Base-by-base conservation (phyloP, 176 grass and related monocot genomes). In the Oryza coarctata region DNA sequence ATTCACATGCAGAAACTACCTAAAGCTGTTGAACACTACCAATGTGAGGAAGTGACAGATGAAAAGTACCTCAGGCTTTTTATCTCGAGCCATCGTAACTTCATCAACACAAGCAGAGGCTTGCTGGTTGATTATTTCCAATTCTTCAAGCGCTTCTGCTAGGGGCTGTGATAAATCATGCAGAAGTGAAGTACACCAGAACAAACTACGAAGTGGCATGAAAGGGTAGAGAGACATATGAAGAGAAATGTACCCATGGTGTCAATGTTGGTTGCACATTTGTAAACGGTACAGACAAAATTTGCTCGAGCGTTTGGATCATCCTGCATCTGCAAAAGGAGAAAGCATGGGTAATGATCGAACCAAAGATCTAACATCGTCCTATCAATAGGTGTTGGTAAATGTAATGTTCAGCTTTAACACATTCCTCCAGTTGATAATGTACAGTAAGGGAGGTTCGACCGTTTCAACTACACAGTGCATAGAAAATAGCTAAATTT, bases 81-180 rank as follows among this genome's bases (percentile, higher is more conserved):
- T 74, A 20, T 90, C 84, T 66, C 92, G 84, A 82, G 88, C 88
- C 32, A 86, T 84, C n/a, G 90, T 93, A n/a, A 94, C 92, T 84
- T 98, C 92, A 62, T 88, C 88, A 81, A 98, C 95, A 86, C 82
- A 93, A 74, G 88, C 79, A 86, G 88, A 91, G 58, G 94, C 88
- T 81, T 93, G 86, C 39, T 78, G 90, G 68, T 92, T 86, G 28
- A 91, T 75, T 80, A 76, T 90, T 74, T 98, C 92, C 87, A 98
- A 79, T 31, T 98, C 88, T 82, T 94, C 92, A 63, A 98, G 86
- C 28, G 82, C 82, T 86, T 83, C 90, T 45, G 85, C 84, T 32
- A 98, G 40, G 17, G 82, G 50, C 92, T 98, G 76, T 15, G 76
- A 82, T 81, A 85, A 27, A 76, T 44, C 36, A 7, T 77, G 12